These are phyloP conservation scores for Phytophthora citrophthora DNA, from an alignment of 352 stramenopile species.

Conservation along the genomic window DNA sequence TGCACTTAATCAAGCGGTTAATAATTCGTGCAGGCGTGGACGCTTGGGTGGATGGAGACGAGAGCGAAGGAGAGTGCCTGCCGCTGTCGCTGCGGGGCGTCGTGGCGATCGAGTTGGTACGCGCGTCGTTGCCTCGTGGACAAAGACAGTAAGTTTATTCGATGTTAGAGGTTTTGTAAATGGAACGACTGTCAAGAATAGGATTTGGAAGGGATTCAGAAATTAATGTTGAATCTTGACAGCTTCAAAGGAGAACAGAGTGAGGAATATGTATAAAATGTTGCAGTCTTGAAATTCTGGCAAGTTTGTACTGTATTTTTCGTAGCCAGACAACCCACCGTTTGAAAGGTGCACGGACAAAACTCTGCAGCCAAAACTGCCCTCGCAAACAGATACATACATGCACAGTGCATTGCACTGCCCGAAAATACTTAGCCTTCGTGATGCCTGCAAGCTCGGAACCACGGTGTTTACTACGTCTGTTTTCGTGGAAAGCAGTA, in stretches of 20 bases:
- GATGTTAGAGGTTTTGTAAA: too few relatives aligned
- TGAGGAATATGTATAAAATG: too few relatives aligned
- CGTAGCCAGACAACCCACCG: too few relatives aligned
- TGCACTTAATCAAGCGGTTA: conserved; percentile 11
- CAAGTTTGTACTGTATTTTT: too few relatives aligned
- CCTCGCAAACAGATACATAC: too few relatives aligned
- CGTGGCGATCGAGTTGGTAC: conserved; percentile 7
- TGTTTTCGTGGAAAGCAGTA: conserved; percentile 9
- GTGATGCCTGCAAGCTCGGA: conserved; percentile 4
- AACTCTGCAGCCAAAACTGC: conserved; percentile 1
- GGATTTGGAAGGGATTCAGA: too few relatives aligned
- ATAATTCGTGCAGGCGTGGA: not conserved
- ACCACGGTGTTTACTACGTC: not conserved
- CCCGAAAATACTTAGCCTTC: not conserved
- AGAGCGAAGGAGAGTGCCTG: not conserved
- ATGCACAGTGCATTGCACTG: too few relatives aligned
- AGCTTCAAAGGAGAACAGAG: too few relatives aligned
- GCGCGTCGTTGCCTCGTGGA: conserved; percentile 6
- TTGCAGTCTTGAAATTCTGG: too few relatives aligned
- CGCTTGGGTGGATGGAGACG: conserved; percentile 4
- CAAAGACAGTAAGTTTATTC: conserved; percentile 3
- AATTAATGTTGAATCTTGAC: too few relatives aligned
- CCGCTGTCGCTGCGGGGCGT: not conserved
- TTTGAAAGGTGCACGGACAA: too few relatives aligned
- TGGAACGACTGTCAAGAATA: not conserved